phyloP scores from a whole-genome alignment of 805 yeast genomes.

The Barnettozyma populi region DNA sequence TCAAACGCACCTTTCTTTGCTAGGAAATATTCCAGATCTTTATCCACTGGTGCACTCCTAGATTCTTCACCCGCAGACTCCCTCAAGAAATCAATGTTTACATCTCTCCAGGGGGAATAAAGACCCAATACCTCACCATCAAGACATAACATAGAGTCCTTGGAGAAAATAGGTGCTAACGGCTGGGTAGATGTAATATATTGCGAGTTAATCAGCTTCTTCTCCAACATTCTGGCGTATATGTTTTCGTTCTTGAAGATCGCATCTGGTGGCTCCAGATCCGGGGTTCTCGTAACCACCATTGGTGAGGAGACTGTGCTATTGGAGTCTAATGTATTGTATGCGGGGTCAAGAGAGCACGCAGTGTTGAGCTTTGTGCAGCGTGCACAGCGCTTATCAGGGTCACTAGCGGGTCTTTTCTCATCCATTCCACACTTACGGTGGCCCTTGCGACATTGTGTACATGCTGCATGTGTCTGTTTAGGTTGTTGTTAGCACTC shows the following conservation, averaged over 20 bases:
- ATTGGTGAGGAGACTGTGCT: neutral
- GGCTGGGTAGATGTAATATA: slow-evolving; percentile 12
- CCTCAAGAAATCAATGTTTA: neutral
- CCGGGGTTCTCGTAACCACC: neutral
- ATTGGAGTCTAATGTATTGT: neutral
- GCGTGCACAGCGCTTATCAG: neutral
- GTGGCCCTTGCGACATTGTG: slow-evolving; percentile 5
- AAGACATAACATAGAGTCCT: slow-evolving; percentile 8
- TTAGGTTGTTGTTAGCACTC: neutral
- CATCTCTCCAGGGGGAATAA: slow-evolving; percentile 10
- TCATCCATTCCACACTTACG: slow-evolving; percentile 2
- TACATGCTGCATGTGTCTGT: slow-evolving; percentile 4
- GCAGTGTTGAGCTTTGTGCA: neutral
- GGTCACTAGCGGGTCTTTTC: neutral
- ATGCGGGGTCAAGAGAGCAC: slow-evolving; percentile 3
- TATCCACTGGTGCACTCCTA: slow-evolving; percentile 1
- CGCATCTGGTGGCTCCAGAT: neutral
- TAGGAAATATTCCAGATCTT: slow-evolving; percentile 4
- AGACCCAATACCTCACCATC: slow-evolving; percentile 13
- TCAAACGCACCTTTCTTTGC: slow-evolving; percentile 8
- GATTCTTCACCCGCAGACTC: neutral
- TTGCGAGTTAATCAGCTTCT: slow-evolving; percentile 7
- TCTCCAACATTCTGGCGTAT: slow-evolving; percentile 8
- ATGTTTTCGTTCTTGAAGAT: slow-evolving; percentile 5
- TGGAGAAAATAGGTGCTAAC: slow-evolving; percentile 9